Percentiles rank a stretch among this genome's conserved stretches.
Evolutionary conservation across 2,329 filamentous ascomycete species (phyloP).

Genomic region (Colletotrichum sidae): DNA sequence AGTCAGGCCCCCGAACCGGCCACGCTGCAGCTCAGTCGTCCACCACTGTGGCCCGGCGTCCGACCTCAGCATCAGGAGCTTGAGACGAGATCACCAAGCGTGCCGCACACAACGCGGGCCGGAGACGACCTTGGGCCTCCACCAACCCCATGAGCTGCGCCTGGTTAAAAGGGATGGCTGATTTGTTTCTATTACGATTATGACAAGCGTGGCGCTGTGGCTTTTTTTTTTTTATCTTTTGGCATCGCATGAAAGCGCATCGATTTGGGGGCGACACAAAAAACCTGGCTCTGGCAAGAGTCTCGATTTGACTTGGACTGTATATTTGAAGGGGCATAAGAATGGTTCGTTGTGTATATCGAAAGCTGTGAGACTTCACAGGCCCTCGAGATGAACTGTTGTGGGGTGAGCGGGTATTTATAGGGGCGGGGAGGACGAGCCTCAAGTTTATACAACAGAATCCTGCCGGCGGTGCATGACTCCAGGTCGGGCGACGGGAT

Average conservation of each 20-base stretch:
- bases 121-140: slow-evolving; percentile 40
- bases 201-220: slow-evolving; percentile 32
- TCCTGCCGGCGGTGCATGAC: slow-evolving; percentile 12
- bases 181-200: slow-evolving; percentile 20
- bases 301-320: slow-evolving; percentile 10
- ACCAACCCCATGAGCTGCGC: slow-evolving; percentile 10
- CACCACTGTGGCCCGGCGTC: slow-evolving; percentile 58
- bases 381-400: neutral
- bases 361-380: neutral
- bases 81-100: slow-evolving; percentile 19
- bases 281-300: slow-evolving; percentile 25
- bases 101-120: slow-evolving; percentile 35
- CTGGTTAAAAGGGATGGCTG: neutral
- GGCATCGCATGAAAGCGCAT: slow-evolving; percentile 32
- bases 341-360: slow-evolving; percentile 12
- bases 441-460: too few relatives aligned
- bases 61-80: slow-evolving; percentile 48
- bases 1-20: slow-evolving; percentile 16
- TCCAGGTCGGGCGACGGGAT: neutral
- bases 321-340: slow-evolving; percentile 19
- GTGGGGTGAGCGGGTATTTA: too few relatives aligned
- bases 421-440: too few relatives aligned
- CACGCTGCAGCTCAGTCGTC: slow-evolving; percentile 46
- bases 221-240: slow-evolving; percentile 16
- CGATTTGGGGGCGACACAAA: slow-evolving; percentile 1